Base-by-base conservation (phyloP, 2,329 filamentous ascomycete genomes). In the Neoarthrinium moseri region DNA sequence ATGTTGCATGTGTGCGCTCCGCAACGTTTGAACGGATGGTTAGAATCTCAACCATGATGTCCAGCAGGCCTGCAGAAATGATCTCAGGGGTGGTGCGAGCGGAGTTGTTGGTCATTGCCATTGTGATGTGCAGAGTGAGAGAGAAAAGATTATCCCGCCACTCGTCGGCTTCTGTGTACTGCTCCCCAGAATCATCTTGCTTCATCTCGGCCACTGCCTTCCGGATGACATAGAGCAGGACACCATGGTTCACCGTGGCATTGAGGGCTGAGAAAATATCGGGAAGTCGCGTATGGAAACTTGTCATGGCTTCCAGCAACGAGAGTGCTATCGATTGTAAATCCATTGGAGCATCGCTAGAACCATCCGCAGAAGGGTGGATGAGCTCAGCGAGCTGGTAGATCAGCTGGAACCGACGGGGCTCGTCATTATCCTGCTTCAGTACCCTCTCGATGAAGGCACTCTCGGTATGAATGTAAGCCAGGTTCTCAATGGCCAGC, bases 241-340 rank as follows among this genome's bases (percentile, higher is more conserved):
- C 87, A 12, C 94, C 95, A 58, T 99, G 95, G 58, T 95, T 97
- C 29, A 97, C 92, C 56, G 92, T 96, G 44, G 95, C 89, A 59
- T 91, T 95, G 33, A 99, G 73, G n/a, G 94, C 91, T 33, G 89
- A 84, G 52, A 91, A 84, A 20, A 99, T 86, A 63, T 99, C 94
- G 26, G 83, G 73, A 23, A 86, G 81, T 60, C 90, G 91, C 46
- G 78, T 72, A 57, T 87, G 86, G 62, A 89, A 89, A 60, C 83
- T 87, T 6, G 89, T 83, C 46, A 99, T 76, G n/a, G 89, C 88
- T 62, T 96, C 91, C 41, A 99, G 74, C 1, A 92, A 80, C 42
- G 83, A 80, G 43, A 99, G 74, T 6, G 90, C 88, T 49, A 91
- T 83, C 2, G 89, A 89, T 65, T 97, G 92, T 18, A 95, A 73